These are phyloP conservation scores for Calonectria naviculata DNA, from an alignment of 2,329 filamentous ascomycete species.

Conservation along the genomic window DNA sequence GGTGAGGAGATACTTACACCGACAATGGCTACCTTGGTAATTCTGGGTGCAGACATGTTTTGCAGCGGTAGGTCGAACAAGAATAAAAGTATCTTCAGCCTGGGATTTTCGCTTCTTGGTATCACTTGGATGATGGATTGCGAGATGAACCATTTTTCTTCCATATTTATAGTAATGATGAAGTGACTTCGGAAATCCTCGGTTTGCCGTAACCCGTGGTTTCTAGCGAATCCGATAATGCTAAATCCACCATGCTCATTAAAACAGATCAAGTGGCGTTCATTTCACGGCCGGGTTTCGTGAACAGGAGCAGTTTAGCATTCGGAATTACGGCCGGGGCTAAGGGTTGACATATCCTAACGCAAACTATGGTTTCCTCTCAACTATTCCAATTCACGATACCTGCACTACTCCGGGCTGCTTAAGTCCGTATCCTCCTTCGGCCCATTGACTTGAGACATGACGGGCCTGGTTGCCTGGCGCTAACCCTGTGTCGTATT, in stretches of 20 bases:
- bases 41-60: constrained; percentile 17
- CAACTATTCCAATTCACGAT: neutral
- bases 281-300: neutral
- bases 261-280: neutral
- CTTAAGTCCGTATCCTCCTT: neutral
- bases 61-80: too few relatives aligned
- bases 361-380: neutral
- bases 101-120: too few relatives aligned
- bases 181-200: too few relatives aligned
- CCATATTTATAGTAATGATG: neutral
- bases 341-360: neutral
- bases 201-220: neutral
- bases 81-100: too few relatives aligned
- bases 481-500: neutral
- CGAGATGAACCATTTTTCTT: neutral
- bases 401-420: neutral
- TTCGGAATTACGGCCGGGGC: neutral
- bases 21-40: constrained; percentile 58
- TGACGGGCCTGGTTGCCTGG: neutral
- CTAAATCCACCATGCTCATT: neutral
- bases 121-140: too few relatives aligned
- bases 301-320: neutral
- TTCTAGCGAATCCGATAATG: neutral
- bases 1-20: constrained; percentile 52
- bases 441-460: neutral